Evolutionary conservation across 2,329 filamentous ascomycete species (phyloP), one percentile per base, ranked within the genome.

Genomic region (Beauveria asiatica): DNA sequence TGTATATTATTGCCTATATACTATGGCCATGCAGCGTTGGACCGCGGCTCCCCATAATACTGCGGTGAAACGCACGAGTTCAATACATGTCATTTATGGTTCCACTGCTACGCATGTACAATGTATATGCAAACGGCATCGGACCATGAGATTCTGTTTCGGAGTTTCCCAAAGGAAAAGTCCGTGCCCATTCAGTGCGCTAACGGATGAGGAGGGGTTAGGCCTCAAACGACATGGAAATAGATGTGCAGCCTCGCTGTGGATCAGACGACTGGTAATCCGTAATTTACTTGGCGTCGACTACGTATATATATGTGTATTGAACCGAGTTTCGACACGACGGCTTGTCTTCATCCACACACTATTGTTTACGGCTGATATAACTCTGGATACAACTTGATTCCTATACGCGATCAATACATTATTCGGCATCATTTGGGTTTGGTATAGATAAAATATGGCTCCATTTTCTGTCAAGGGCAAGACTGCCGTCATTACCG

Each of bases 401-500:
- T 33, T 13, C 33, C 11, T 37, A 37, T 37, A 33, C 30, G 30
- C 30, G 10, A 11, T 5, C 10, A 37, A 5, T 13, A 13, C 33
- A 37, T 37, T 2, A 37, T 11, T 37, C 33, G 11, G 5, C 33
- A 37, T 37, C 33, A 16, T 23, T 21, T 8, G 5, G n/a, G 16
- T 19, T 8, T 11, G 30, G 19, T 23, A 25, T 11, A 41, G 33
- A 49, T 5, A 60, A 41, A 23, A 49, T 5, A 60, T 60, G 57
- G 17, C 66, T 27, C 62, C 65, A 33, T 72, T 64, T 42, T 62
- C 52, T n/a, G 63, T 67, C 4, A 39, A 62, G 27, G 69, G 64
- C 52, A 71, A 70, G 56, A 68, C 67, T 2, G 68, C 69, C 48
- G 67, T 71, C 8, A 33, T 71, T 53, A 70, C 69, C 0, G 69